Conservation (phyloP, 2,329 filamentous ascomycete species). For the Penicillium olsonii region DNA sequence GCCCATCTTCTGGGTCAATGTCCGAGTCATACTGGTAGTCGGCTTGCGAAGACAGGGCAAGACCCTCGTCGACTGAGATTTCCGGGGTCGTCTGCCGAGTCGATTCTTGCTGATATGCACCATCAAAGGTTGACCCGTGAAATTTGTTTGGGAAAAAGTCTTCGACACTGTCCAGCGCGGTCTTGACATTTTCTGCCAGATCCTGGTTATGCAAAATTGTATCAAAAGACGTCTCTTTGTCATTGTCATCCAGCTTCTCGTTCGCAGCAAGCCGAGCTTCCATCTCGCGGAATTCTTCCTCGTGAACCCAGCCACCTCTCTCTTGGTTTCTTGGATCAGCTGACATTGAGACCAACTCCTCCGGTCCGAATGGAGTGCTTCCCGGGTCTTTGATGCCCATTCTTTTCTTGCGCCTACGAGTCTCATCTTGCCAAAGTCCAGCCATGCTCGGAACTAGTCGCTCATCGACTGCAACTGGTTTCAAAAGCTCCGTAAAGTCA, state of each 20-base stretch:
- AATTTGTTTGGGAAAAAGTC: constrained; percentile 78
- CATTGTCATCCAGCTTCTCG: constrained; percentile 58
- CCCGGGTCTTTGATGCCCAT: constrained; percentile 65
- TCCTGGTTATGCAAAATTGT: constrained; percentile 61
- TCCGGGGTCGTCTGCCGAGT: constrained; percentile 20
- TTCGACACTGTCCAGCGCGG: constrained; percentile 78
- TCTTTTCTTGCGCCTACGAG: constrained; percentile 70
- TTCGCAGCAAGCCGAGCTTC: constrained; percentile 63
- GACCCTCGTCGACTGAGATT: constrained; percentile 66
- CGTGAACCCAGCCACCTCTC: constrained; percentile 87
- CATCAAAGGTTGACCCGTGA: constrained; percentile 25
- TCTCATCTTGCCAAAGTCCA: constrained; percentile 88
- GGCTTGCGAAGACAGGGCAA: constrained; percentile 52
- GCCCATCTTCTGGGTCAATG: constrained; percentile 34
- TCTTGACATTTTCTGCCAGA: constrained; percentile 66
- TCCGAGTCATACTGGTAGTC: constrained; percentile 46
- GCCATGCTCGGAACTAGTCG: constrained; percentile 95
- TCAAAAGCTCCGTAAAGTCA: constrained; percentile 74
- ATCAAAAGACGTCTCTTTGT: constrained; percentile 58
- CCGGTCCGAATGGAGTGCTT: constrained; percentile 76
- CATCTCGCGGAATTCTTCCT: constrained; percentile 74
- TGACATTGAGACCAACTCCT: constrained; percentile 85
- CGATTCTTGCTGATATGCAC: constrained; percentile 10
- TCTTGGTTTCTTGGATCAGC: constrained; percentile 73
- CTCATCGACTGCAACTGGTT: constrained; percentile 65